Evolutionary conservation across 208 protist species (phyloP), one percentile per base, ranked within the genome.

Genomic region (Novymonas esmeraldas): DNA sequence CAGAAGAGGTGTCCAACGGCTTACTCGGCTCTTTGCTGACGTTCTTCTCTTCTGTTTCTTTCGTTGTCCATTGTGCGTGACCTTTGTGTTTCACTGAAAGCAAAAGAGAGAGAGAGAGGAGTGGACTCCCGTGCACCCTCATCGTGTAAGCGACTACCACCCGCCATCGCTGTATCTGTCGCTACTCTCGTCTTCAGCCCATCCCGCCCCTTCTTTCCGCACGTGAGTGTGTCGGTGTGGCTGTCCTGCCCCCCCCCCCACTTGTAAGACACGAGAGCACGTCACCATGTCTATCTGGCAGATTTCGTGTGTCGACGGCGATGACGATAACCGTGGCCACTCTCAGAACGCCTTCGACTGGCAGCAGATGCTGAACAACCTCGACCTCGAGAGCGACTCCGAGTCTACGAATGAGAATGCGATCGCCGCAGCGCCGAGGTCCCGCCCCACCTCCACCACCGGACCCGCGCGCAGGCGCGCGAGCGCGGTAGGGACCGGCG

Each of bases 221-320:
- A n/a, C n/a, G n/a, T n/a, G n/a, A n/a, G n/a, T n/a, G 41, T 26
- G 44, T 64, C 41, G 31, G 13, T 50, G 28, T 26, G 29, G 7
- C 2, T 20, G 2, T 5, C 28, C 38, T 29, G n/a, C 20, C 45
- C 31, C 28, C n/a, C 13, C 26, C 34, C 39, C 10, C 7, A 51
- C 34, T 16, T 31, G 33, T 28, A n/a, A n/a, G 29, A 50, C 11
- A 14, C 13, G 39, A 45, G 33, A 50, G 39, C 22, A 33, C 4
- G 34, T 1, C 24, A 44, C 13, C 42, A 70, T 70, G 64, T 62
- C 64, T 14, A 70, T 70, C 16, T 70, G 64, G 64, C n/a, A 60
- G 44, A 14, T 39, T 50, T 52, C 42, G 0, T 22, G 41, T 18
- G 33, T 20, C 3, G 64, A 70, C 0, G 52, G n/a, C 45, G 24